phyloP scores from a whole-genome alignment of 2,329 filamentous ascomycete genomes.

The Ascochyta clinopodiicola region DNA sequence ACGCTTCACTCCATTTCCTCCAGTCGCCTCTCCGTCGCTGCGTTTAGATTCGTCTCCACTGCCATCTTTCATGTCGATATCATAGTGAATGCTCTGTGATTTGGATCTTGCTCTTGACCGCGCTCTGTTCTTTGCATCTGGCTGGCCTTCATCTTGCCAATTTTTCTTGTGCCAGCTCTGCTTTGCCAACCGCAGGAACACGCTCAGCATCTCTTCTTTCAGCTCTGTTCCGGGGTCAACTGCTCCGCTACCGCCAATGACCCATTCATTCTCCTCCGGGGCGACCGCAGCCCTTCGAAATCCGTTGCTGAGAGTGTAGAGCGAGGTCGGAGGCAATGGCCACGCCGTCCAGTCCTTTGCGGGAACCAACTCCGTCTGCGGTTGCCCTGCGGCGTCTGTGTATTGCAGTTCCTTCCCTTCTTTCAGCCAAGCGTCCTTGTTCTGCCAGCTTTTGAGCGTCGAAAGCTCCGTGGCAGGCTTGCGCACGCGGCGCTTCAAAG shows the following conservation, averaged over 20 bases:
- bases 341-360: slow-evolving; percentile 79
- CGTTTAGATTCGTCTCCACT: background rate
- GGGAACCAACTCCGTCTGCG: slow-evolving; percentile 50
- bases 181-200: slow-evolving; percentile 71
- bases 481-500: slow-evolving; percentile 63
- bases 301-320: slow-evolving; percentile 65
- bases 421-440: slow-evolving; percentile 51
- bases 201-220: slow-evolving; percentile 72
- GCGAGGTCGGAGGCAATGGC: slow-evolving; percentile 70
- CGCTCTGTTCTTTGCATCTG: background rate
- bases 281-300: slow-evolving; percentile 39
- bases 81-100: slow-evolving; percentile 17
- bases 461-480: slow-evolving; percentile 22
- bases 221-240: slow-evolving; percentile 65
- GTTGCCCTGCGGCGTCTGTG: slow-evolving; percentile 34
- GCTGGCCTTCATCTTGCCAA: slow-evolving; percentile 38
- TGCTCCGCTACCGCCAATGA: slow-evolving; percentile 53
- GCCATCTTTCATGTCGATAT: slow-evolving; percentile 17
- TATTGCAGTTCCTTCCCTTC: slow-evolving; percentile 36
- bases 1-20: slow-evolving; percentile 9
- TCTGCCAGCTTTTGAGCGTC: slow-evolving; percentile 44
- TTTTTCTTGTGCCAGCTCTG: slow-evolving; percentile 59
- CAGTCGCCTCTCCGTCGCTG: background rate
- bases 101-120: slow-evolving; percentile 18
- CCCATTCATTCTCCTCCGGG: slow-evolving; percentile 49